These are phyloP conservation scores for Daedaleopsis sinensis DNA, from an alignment of 768 basidiomycete species.

Conservation along the genomic window DNA sequence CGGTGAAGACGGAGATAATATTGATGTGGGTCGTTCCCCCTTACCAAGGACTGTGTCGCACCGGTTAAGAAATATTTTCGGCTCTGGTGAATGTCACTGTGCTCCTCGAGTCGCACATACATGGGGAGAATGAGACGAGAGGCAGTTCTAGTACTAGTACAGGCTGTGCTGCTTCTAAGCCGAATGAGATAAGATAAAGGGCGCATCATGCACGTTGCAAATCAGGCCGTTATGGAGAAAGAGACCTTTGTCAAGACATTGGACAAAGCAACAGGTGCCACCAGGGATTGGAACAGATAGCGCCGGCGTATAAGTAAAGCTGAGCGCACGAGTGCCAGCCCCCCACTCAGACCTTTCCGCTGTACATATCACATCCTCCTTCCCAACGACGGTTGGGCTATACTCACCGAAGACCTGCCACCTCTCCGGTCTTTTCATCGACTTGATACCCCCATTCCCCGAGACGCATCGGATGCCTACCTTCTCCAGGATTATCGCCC, in stretches of 20 bases:
- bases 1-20: too few species aligned
- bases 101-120: too few species aligned
- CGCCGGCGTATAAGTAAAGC: background rate
- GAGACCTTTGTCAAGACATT: background rate
- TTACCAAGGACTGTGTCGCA: too few species aligned
- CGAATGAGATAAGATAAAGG: background rate
- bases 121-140: too few species aligned
- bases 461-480: background rate
- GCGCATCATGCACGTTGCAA: background rate
- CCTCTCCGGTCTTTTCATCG: background rate
- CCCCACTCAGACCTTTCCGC: background rate
- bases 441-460: background rate
- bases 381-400: background rate
- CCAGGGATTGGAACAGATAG: background rate
- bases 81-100: too few species aligned
- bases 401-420: background rate
- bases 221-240: background rate
- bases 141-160: too few species aligned
- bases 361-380: conserved; percentile 10
- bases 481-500: conserved; percentile 15
- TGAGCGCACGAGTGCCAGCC: background rate
- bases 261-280: conserved; percentile 2
- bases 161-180: background rate
- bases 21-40: too few species aligned
- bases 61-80: too few species aligned